Base-by-base conservation (phyloP, 805 yeast genomes). In the Metschnikowia cerradonensis region DNA sequence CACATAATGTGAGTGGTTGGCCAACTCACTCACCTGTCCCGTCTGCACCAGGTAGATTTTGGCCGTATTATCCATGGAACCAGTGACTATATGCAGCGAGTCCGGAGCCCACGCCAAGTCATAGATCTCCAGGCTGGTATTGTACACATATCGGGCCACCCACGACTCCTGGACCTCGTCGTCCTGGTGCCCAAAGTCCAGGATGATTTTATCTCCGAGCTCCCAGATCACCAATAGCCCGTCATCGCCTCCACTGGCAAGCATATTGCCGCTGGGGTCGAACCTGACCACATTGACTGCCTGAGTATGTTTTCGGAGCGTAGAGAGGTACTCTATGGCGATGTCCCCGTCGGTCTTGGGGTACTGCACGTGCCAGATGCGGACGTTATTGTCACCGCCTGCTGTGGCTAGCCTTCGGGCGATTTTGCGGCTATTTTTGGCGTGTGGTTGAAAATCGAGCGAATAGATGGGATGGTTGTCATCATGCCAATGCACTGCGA, bases 241-340 rank as follows among this genome's bases (percentile, higher is more conserved):
- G 66, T 94, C 99, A 63, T 94, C 99, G 3, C 97, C 96, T 0
- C 96, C 97, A 0, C 92, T 79, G 0, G 98, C 98, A 20, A 94
- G 71, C 6, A 78, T 56, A 45, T 78, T 75, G 1, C 97, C 97
- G 2, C 66, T 68, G 2, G 85, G 83, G 61, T 81, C 84, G 63
- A 91, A 94, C 47, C 96, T 71, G 4, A 89, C 96, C 33, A 83
- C 91, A 63, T 94, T 94, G 19, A 94, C 97, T 0, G 98, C 97
- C 65, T 90, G 96, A 2, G 94, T 88, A 64, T 94, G 99, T 59
- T 90, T 90, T 3, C 86, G 67, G 46, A 94, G 75, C 0, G 97
- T 89, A 15, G 94, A 80, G 30, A 90, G 71, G 65, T 90, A 92
- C 53, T 83, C 86, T 15, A 90, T 86, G 0, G 79, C 63, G 22